These are phyloP conservation scores for Cystobasidium slooffiae DNA, from an alignment of 1,284 basidiomycete species.

Conservation along the genomic window DNA sequence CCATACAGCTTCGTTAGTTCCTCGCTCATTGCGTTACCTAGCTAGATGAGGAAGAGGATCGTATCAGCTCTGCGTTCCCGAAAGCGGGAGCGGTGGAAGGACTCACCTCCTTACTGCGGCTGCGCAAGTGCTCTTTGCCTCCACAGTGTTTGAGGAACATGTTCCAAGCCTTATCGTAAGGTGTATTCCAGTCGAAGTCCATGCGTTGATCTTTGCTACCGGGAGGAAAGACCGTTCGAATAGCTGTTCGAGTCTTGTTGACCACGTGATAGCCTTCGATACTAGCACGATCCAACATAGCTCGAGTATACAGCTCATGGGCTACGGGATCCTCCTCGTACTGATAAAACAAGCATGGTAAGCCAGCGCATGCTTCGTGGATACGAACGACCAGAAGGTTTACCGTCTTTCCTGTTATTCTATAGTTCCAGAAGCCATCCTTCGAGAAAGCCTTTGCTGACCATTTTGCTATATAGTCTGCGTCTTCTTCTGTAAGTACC, in stretches of 20 bases:
- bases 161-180: conserved; percentile 20
- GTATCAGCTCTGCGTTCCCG: too few relatives aligned
- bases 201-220: not conserved
- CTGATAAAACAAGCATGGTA: not conserved
- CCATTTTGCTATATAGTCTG: too few relatives aligned
- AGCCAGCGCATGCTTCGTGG: not conserved
- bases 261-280: conserved; percentile 4
- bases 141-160: conserved; percentile 6
- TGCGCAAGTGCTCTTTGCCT: conserved; percentile 2
- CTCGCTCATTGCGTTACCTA: too few relatives aligned
- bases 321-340: conserved; percentile 20
- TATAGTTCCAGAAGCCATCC: too few relatives aligned
- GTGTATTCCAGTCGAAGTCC: conserved; percentile 7
- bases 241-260: not conserved
- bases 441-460: too few relatives aligned
- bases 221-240: conserved; percentile 14
- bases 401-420: not conserved
- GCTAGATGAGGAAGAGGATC: too few relatives aligned
- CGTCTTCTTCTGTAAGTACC: too few relatives aligned
- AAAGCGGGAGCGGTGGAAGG: too few relatives aligned
- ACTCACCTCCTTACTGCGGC: not conserved
- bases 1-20: not conserved
- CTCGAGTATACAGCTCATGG: not conserved
- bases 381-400: not conserved
- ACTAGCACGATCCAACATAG: conserved; percentile 1